Conservation (phyloP, 129 eudicot species). For the Logfia minima region DNA sequence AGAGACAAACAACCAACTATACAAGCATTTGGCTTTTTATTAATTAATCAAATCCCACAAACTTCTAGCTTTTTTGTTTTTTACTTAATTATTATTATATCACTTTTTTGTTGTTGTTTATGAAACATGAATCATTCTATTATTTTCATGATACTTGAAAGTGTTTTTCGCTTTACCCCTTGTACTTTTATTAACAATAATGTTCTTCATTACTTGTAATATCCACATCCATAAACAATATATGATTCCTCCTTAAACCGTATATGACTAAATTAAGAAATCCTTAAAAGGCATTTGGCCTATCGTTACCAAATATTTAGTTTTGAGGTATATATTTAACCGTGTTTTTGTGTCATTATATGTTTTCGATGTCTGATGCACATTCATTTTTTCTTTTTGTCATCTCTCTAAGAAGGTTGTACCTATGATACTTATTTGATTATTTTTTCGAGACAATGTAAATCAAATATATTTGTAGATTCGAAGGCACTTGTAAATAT, state of each 20-base stretch:
- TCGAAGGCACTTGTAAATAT: background rate
- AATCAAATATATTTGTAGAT: background rate
- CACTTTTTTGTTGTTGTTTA: conserved; percentile 18
- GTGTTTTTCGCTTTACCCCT: conserved; percentile 1
- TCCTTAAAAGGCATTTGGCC: background rate
- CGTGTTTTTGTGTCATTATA: background rate
- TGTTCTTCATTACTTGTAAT: background rate
- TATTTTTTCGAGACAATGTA: background rate
- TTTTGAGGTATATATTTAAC: background rate
- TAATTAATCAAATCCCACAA: conserved; percentile 34
- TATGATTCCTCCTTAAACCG: background rate
- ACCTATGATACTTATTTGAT: no score
- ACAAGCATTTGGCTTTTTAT: background rate
- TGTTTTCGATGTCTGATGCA: background rate
- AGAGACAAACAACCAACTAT: conserved; percentile 26
- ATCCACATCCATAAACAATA: background rate
- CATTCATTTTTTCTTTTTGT: background rate
- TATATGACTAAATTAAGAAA: background rate
- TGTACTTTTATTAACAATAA: background rate
- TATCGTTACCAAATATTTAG: background rate
- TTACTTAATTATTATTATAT: conserved; percentile 6
- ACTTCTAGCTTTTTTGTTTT: conserved; percentile 18
- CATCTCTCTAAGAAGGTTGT: background rate
- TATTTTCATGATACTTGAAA: background rate
- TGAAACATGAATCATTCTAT: conserved; percentile 24